These are phyloP conservation scores for Cunninghamia lanceolata DNA, from an alignment of 75 land plant genomes.

Conservation along the genomic window DNA sequence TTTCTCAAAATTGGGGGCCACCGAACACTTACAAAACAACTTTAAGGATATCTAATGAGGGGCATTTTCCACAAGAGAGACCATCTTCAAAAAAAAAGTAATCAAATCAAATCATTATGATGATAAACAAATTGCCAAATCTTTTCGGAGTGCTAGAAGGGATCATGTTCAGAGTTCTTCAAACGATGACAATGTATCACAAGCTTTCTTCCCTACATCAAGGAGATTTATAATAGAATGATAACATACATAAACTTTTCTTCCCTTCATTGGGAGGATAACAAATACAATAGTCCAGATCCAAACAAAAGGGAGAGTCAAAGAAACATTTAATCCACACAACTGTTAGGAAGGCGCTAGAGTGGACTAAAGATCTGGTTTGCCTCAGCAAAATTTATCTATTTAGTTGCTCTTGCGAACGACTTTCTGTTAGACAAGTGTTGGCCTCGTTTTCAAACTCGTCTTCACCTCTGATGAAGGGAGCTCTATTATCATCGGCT, in stretches of 20 bases:
- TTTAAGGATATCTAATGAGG: too few species aligned
- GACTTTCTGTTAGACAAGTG: not conserved
- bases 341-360: not conserved
- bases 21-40: too few species aligned
- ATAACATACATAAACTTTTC: too few species aligned
- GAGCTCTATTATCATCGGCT: too few species aligned
- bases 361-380: not conserved
- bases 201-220: not conserved
- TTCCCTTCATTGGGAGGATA: not conserved
- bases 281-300: not conserved
- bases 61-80: too few species aligned
- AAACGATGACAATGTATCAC: not conserved
- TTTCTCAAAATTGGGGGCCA: too few species aligned
- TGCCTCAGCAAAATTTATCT: not conserved
- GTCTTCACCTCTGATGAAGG: too few species aligned
- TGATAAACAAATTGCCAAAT: not conserved
- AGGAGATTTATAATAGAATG: too few species aligned
- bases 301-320: not conserved
- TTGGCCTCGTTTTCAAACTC: too few species aligned
- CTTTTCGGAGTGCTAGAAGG: not conserved
- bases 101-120: too few species aligned
- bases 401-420: not conserved
- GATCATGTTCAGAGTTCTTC: not conserved
- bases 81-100: too few species aligned
- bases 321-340: not conserved